Percentiles rank a stretch among this genome's conserved stretches.
phyloP scores from a whole-genome alignment of 1,284 basidiomycete genomes.

The Sporisorium iseilematis-ciliati region DNA sequence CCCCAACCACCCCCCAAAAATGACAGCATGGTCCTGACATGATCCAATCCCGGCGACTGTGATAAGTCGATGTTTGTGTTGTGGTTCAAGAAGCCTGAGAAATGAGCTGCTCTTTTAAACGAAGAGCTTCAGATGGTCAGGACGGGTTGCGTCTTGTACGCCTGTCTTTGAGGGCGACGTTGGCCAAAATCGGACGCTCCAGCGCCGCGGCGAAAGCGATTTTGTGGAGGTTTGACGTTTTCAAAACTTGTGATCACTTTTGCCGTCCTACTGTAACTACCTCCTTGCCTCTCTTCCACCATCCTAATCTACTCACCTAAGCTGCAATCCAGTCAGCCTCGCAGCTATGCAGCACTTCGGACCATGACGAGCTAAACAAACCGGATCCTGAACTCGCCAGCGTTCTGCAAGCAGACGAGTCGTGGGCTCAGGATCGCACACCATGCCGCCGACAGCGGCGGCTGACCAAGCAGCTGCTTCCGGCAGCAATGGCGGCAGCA shows the following conservation, averaged over 20 bases:
- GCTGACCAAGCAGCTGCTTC: background rate
- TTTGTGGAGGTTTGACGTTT: constrained; percentile 16
- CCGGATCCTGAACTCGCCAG: constrained; percentile 26
- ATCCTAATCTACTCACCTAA: background rate
- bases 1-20: constrained; percentile 28
- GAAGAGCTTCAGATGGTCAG: background rate
- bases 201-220: background rate
- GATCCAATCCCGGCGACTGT: constrained; percentile 3
- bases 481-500: background rate
- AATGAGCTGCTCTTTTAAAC: constrained; percentile 5
- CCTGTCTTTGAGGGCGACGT: background rate
- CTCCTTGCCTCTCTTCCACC: background rate
- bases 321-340: background rate
- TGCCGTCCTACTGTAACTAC: background rate
- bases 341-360: background rate
- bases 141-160: background rate
- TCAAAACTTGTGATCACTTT: background rate
- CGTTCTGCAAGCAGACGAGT: constrained; percentile 34
- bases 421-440: constrained; percentile 32
- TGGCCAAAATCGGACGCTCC: background rate
- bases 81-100: background rate
- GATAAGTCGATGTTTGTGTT: background rate
- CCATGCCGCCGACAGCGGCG: constrained; percentile 21
- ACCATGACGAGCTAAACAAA: constrained; percentile 22
- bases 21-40: constrained; percentile 52